These are phyloP conservation scores for Encephalitozoon romaleae DNA, from an alignment of 371 early-diverging fungal genomes.

Conservation along the genomic window DNA sequence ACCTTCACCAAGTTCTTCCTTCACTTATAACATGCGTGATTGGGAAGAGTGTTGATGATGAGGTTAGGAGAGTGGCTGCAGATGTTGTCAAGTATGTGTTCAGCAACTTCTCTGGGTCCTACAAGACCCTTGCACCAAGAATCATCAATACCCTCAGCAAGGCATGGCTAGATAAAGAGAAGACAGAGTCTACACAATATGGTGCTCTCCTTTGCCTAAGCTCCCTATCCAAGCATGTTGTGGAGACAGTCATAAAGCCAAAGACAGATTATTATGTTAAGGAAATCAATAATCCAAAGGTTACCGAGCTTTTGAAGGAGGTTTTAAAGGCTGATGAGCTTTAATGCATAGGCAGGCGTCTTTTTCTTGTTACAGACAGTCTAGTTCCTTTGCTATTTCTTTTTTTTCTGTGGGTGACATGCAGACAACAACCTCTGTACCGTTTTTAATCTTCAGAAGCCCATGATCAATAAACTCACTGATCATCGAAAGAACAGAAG, in stretches of 20 bases:
- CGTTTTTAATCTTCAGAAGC: slow-evolving; percentile 42
- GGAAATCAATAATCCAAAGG: slow-evolving; percentile 8
- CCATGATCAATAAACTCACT: slow-evolving; percentile 53
- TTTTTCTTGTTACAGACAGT: background rate
- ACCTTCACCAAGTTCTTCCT: slow-evolving; percentile 94
- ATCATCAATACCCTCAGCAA: slow-evolving; percentile 58
- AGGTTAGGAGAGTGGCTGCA: slow-evolving; percentile 45
- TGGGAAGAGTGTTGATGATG: slow-evolving; percentile 66
- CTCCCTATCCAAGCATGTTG: slow-evolving; percentile 22
- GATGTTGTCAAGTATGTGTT: slow-evolving; percentile 60
- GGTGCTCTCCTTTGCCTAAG: slow-evolving; percentile 58
- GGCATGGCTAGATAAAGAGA: slow-evolving; percentile 57
- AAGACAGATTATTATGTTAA: slow-evolving; percentile 29
- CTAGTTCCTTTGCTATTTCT: background rate
- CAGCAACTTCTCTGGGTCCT: slow-evolving; percentile 52
- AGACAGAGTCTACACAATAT: slow-evolving; percentile 52
- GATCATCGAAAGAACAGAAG: slow-evolving; percentile 17
- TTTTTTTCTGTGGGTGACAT: slow-evolving; percentile 13
- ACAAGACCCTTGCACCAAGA: slow-evolving; percentile 59
- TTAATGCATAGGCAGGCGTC: background rate
- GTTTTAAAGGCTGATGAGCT: slow-evolving; percentile 2
- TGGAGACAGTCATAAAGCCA: slow-evolving; percentile 34
- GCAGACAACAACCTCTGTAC: slow-evolving; percentile 1
- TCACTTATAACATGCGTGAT: slow-evolving; percentile 83
- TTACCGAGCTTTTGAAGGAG: background rate